Base-by-base conservation (phyloP, 148 eudicot genomes). In the Agrostemma githago region DNA sequence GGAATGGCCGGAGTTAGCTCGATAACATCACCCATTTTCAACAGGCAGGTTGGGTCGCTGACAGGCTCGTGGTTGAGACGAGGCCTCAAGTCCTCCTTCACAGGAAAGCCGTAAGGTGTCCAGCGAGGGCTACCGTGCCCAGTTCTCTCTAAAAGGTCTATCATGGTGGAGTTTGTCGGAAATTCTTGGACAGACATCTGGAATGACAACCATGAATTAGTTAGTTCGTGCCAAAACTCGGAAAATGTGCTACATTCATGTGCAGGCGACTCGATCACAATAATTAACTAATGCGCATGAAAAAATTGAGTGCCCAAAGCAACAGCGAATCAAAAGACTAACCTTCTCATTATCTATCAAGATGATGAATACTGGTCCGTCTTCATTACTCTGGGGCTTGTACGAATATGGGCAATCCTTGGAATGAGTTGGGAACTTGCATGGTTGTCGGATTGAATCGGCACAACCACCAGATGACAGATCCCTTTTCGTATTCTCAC, bases 181-280 rank as follows among this genome's bases (percentile, higher is more conserved):
- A 90, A 90, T 82, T 92, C 99, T 66, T 89, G 88, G 62, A 95
- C 99, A 12, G 97, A 92, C 99, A 95, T 95, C 97, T 95, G 87
- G 74, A 84, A 62, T 34, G 48, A 39, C 60, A 61, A 70, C 43
- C 61, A 53, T 54, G 17, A 20, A 51, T 70, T 53, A 69, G 72
- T 43, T 67, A 17, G 56, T 43, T 42, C 3, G 56, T 21, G 60
- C 61, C 0, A 10, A 7, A 9, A 7, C 41, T 57, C 14, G 20
- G 20, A 16, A 57, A 57, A 57, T 26, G 34, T 26, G 34, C 34
- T 26, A n/a, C n/a, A n/a, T n/a, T n/a, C n/a, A n/a, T n/a, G n/a
- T 7, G 53, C 0, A 46, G 53, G 53, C 11, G 0, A 4, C 53
- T 46, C 53, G 8, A 44, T 44, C 51, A 44, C 51, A 11, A 46